Base-by-base conservation (phyloP, 768 basidiomycete species). In the Leucosporidium creatinivorum region DNA sequence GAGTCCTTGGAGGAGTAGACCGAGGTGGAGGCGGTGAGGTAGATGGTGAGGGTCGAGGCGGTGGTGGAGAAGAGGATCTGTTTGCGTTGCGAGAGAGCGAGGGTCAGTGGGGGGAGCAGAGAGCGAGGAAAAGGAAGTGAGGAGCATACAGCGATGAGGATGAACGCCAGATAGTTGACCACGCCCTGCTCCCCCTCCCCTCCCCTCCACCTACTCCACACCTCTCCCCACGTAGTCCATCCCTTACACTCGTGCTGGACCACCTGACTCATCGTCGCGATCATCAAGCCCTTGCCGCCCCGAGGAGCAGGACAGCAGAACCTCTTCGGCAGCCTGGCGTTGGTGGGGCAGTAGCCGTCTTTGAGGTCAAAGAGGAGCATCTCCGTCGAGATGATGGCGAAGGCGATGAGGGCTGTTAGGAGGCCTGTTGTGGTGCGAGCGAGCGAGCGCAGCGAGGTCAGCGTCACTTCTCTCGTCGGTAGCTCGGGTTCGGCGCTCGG, bases 351-450 rank as follows among this genome's bases (percentile, higher is more conserved):
- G 76, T 89, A 90, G 0, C 96, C 96, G 60, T 91, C 89, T 79
- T 98, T 98, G 63, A 87, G 76, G 78, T 94, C 91, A 74, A 97
- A 99, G 13, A 98, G 81, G 83, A 85, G 87, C 76, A 89, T 87
- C 75, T 99, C 96, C 67, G 84, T 82, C 25, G 89, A 85, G 49
- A 93, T 85, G 71, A 99, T 52, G 30, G 18, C 18, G 23, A 91
- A 97, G 6, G 94, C 94, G 49, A 89, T 80, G 56, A 93, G 67
- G 13, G 94, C 93, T 17, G 90, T 89, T 30, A 91, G 75, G 76
- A 93, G 85, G 0, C 93, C 93, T 57, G 55, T 57, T 23, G 31
- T 56, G 12, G 18, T 18, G 17, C 15, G 49, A 6, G 19, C 6
- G 28, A 30, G 26, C 19, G n/a, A 31, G 54, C 54, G 26, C 4